Conservation (phyloP, 78 protist species). For the Creolimax fragrantissima region DNA sequence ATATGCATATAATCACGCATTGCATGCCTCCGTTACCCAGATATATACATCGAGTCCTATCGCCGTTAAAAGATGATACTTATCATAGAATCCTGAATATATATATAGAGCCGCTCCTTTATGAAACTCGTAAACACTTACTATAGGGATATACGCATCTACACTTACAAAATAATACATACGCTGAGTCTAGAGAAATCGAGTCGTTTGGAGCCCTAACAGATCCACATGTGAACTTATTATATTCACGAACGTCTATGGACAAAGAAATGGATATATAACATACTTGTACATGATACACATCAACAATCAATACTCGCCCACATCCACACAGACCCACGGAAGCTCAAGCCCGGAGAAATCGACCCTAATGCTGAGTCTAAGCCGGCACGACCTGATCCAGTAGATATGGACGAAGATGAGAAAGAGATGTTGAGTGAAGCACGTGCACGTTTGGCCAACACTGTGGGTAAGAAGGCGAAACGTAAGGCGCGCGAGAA, state of each 20-base stretch:
- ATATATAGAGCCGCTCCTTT: too few species aligned
- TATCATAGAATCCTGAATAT: too few species aligned
- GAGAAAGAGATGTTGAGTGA: conserved; percentile 96
- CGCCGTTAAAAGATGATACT: too few species aligned
- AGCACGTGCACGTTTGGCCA: conserved; percentile 98
- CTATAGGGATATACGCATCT: not conserved
- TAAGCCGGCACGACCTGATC: conserved; percentile 97
- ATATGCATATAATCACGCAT: too few species aligned
- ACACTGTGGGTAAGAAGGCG: conserved; percentile 97
- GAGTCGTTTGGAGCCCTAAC: not conserved
- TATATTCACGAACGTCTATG: not conserved
- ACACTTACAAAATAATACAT: conserved; percentile 8
- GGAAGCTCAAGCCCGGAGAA: conserved; percentile 87
- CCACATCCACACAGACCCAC: conserved; percentile 66
- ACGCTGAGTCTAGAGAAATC: not conserved
- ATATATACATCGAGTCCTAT: too few species aligned
- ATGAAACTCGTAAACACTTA: not conserved
- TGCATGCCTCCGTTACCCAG: too few species aligned
- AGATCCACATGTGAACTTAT: not conserved
- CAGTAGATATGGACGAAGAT: conserved; percentile 98
- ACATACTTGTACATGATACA: not conserved
- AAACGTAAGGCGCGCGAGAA: conserved; percentile 93
- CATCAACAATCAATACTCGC: not conserved
- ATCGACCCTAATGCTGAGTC: conserved; percentile 94
- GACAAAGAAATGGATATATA: not conserved